Evolutionary conservation across 2,329 filamentous ascomycete species (phyloP).

Genomic region (Ceratocystis albifundus): DNA sequence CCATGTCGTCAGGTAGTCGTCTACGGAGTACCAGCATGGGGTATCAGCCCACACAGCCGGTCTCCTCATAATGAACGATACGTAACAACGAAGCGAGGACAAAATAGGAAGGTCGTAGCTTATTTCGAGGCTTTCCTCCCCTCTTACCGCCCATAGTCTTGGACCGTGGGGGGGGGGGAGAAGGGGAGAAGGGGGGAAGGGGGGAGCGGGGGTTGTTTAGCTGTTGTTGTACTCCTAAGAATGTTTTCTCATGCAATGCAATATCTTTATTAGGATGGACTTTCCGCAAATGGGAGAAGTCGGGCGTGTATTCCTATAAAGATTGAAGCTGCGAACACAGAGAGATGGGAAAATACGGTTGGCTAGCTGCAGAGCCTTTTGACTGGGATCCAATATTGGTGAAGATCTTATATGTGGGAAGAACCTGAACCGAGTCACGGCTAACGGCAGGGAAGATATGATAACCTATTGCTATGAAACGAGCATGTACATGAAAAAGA

Average conservation of each 20-base stretch:
- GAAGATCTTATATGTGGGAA: slow-evolving; percentile 1
- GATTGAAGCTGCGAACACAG: neutral
- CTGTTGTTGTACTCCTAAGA: neutral
- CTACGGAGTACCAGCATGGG: no score
- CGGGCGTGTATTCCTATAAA: neutral
- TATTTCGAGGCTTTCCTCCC: no score
- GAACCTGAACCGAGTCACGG: neutral
- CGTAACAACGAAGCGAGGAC: no score
- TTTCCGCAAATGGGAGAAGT: neutral
- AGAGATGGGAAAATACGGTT: neutral
- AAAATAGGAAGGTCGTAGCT: no score
- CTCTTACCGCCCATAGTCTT: no score
- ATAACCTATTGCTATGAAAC: neutral
- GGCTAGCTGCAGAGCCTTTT: neutral
- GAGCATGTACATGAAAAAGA: neutral
- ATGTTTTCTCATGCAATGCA: neutral
- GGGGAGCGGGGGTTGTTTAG: neutral
- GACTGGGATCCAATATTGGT: neutral
- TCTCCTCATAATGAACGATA: neutral
- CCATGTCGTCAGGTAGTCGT: no score
- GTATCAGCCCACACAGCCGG: neutral
- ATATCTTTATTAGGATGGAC: neutral
- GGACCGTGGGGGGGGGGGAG: no score
- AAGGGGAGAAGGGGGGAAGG: no score
- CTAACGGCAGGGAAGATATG: neutral